A percentile compares a stretch with the other conserved stretches of the same genome.
phyloP scores from a whole-genome alignment of 768 basidiomycete species.

The Amanita jacksonii region DNA sequence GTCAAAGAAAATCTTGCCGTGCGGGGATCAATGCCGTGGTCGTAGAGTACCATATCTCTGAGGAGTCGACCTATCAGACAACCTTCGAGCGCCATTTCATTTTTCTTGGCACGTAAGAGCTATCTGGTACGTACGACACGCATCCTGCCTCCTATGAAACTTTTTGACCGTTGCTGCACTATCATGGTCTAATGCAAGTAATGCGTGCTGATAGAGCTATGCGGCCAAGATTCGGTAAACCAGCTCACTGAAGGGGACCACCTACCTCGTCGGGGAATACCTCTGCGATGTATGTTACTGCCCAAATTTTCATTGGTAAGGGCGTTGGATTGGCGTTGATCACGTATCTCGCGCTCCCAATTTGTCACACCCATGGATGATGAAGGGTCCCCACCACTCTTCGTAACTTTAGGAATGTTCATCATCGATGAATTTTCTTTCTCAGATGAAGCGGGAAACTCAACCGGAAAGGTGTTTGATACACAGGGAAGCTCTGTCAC shows the following conservation, averaged over 20 bases:
- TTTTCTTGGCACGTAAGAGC: constrained; percentile 1
- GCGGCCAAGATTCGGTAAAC: constrained; percentile 4
- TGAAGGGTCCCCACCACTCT: not conserved
- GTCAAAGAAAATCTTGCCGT: constrained; percentile 49
- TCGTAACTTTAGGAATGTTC: constrained; percentile 81
- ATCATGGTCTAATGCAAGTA: constrained; percentile 47
- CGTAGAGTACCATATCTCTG: constrained; percentile 50
- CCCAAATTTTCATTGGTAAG: constrained; percentile 32
- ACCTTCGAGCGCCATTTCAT: constrained; percentile 31
- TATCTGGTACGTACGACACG: constrained; percentile 46
- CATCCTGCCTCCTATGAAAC: constrained; percentile 66
- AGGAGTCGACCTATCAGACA: constrained; percentile 72
- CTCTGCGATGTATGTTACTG: constrained; percentile 31
- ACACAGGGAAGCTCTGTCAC: constrained; percentile 36
- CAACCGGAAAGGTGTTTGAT: constrained; percentile 33
- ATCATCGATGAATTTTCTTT: constrained; percentile 80
- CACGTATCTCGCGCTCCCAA: too few relatives aligned
- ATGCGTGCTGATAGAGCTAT: constrained; percentile 55
- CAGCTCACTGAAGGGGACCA: constrained; percentile 4
- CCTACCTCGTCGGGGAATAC: constrained; percentile 33
- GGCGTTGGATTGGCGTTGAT: constrained; percentile 10
- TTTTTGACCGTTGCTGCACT: constrained; percentile 48
- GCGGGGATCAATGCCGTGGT: constrained; percentile 40
- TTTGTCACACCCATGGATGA: too few relatives aligned
- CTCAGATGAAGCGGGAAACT: constrained; percentile 42